phyloP scores from a whole-genome alignment of 805 yeast species.

The Millerago galiae region DNA sequence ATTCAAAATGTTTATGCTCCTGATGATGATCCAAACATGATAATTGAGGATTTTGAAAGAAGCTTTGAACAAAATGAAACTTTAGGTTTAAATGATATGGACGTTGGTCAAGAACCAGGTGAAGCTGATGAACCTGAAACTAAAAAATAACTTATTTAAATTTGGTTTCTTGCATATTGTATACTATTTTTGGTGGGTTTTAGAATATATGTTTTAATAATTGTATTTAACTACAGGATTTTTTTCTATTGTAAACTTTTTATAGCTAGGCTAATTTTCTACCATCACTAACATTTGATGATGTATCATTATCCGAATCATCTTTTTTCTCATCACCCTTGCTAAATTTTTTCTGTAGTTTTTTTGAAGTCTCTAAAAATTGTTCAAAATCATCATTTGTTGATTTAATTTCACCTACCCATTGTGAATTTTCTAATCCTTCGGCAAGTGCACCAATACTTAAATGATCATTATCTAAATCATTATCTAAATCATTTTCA shows the following conservation, averaged over 20 bases:
- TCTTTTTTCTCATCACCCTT: neutral
- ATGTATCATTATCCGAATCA: neutral
- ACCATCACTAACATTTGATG: neutral
- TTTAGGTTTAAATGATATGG: slow-evolving; percentile 61
- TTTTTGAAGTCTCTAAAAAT: slow-evolving; percentile 1
- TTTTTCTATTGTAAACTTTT: no score
- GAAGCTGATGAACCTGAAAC: neutral
- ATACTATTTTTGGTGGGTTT: no score
- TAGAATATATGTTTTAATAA: no score
- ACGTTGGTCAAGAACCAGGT: slow-evolving; percentile 17
- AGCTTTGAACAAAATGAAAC: slow-evolving; percentile 86
- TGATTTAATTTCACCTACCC: slow-evolving; percentile 13
- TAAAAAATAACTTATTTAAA: neutral
- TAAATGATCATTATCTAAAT: slow-evolving; percentile 6
- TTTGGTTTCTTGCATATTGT: no score
- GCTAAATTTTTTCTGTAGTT: neutral
- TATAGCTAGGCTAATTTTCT: slow-evolving; percentile 1
- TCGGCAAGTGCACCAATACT: slow-evolving; percentile 12
- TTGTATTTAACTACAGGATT: no score
- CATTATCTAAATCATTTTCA: slow-evolving; percentile 1
- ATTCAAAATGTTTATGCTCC: slow-evolving; percentile 99
- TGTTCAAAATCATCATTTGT: slow-evolving; percentile 14
- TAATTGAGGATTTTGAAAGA: slow-evolving; percentile 83
- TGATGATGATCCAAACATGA: slow-evolving; percentile 95
- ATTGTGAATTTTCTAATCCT: slow-evolving; percentile 14